Percentiles rank a stretch among this genome's conserved stretches.
Evolutionary conservation across 2,329 filamentous ascomycete species (phyloP).

Genomic region (Amphichorda felina): DNA sequence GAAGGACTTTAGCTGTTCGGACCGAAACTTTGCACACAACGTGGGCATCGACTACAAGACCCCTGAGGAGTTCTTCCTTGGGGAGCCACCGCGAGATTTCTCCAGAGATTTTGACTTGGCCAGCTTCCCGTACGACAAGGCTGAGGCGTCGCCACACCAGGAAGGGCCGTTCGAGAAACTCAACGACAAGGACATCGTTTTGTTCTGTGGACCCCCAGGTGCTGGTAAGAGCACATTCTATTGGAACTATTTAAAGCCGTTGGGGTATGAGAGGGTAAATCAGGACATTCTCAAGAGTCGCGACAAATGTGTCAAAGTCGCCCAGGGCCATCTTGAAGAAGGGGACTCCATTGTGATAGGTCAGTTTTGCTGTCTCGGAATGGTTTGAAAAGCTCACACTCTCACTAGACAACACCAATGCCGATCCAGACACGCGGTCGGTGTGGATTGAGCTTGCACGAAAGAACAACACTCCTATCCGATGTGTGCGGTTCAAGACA

Average conservation of each 20-base stretch:
- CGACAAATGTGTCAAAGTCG: constrained; percentile 60
- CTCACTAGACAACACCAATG: constrained; percentile 81
- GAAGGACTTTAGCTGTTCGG: constrained; percentile 55
- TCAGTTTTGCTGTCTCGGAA: constrained; percentile 29
- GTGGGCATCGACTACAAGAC: constrained; percentile 70
- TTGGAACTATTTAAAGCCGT: constrained; percentile 62
- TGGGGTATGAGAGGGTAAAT: constrained; percentile 78
- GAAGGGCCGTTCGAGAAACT: constrained; percentile 38
- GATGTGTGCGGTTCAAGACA: constrained; percentile 78
- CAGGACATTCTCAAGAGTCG: constrained; percentile 76
- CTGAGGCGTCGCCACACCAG: neutral
- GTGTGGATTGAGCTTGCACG: constrained; percentile 68
- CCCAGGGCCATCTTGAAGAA: constrained; percentile 50
- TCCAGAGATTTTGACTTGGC: constrained; percentile 59
- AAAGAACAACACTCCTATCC: constrained; percentile 60
- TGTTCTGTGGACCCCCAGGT: constrained; percentile 82
- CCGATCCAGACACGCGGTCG: constrained; percentile 64
- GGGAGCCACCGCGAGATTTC: constrained; percentile 53
- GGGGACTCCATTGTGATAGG: constrained; percentile 66
- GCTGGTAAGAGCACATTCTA: constrained; percentile 90
- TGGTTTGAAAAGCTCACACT: neutral
- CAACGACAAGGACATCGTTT: constrained; percentile 59
- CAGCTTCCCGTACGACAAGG: constrained; percentile 32
- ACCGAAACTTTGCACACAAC: constrained; percentile 76
- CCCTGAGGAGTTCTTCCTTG: constrained; percentile 85